phyloP scores from a whole-genome alignment of 1,284 basidiomycete genomes.

The Tilletia setariae region DNA sequence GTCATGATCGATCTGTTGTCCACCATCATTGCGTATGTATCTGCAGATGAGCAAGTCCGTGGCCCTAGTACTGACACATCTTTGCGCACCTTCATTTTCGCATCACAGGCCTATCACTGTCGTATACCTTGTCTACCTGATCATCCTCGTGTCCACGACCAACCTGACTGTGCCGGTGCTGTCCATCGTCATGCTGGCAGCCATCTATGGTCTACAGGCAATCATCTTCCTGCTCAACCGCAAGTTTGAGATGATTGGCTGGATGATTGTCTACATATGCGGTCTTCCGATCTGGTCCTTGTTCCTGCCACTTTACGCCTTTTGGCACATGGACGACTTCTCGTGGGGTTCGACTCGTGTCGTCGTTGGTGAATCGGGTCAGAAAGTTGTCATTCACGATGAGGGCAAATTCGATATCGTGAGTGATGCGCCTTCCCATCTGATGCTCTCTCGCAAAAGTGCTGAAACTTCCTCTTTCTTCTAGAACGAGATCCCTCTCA shows the following conservation, averaged over 20 bases:
- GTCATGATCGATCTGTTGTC: conserved; percentile 83
- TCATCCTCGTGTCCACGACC: conserved; percentile 43
- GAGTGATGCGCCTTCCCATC: background rate
- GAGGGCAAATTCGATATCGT: conserved; percentile 94
- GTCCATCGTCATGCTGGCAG: conserved; percentile 85
- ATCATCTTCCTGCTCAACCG: conserved; percentile 54
- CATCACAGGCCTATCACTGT: conserved; percentile 73
- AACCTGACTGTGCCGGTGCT: conserved; percentile 55
- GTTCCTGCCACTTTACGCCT: conserved; percentile 89
- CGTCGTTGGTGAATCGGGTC: conserved; percentile 88
- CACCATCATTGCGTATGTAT: conserved; percentile 67
- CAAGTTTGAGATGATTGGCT: conserved; percentile 53
- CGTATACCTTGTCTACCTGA: conserved; percentile 64
- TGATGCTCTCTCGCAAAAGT: background rate
- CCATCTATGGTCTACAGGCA: conserved; percentile 72
- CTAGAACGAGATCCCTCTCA: conserved; percentile 72
- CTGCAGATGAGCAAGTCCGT: background rate
- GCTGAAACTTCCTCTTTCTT: background rate
- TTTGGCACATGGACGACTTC: conserved; percentile 99
- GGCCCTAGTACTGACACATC: background rate
- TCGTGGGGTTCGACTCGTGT: conserved; percentile 87
- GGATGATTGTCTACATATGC: conserved; percentile 56
- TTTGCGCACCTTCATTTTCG: too few relatives aligned
- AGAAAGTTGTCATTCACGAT: conserved; percentile 80
- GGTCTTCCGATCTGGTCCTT: conserved; percentile 89